Evolutionary conservation across 2,329 filamentous ascomycete species (phyloP), one percentile per base, ranked within the genome.

Genomic region (Pseudocercospora vitis): DNA sequence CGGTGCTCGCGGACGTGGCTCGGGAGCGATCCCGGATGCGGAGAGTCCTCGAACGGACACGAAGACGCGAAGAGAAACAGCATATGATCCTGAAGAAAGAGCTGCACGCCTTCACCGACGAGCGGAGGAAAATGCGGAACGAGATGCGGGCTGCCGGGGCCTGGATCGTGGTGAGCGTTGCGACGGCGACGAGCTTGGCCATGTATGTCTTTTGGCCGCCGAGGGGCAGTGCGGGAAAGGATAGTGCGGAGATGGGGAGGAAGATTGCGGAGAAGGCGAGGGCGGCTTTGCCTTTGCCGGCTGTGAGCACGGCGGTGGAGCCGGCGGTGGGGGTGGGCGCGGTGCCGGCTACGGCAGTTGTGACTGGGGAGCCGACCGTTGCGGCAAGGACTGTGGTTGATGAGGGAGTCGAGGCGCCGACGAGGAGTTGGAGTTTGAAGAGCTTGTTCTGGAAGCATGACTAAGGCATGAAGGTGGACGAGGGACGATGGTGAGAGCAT

Each of bases 171-270:
- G 19, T 56, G 4, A 52, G 37, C 4, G 56, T 66, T 3, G 61
- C 50, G 2, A 52, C 51, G 2, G 63, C 64, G 6, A 63, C 61
- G 3, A 61, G 50, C 4, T 23, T 65, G 42, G 62, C 55, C 12
- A 61, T 58, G 40, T 65, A 60, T 56, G 50, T 57, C n/a, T 64
- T 65, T 18, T 65, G 63, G 64, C 62, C 63, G 23, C 37, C 55
- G 48, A 21, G 44, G 37, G 11, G 46, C 26, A 39, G n/a, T n/a
- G n/a, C 12, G n/a, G 35, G 12, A 18, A 50, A 39, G 31, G 63
- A 65, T 28, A 56, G 56, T 3, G 60, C 46, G 3, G 59, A 63
- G 52, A 7, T 64, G 48, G 60, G 59, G 7, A 54, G 59, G 50
- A 56, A 47, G 31, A 59, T 67, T 42, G 57, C 61, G 12, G 60